Evolutionary conservation across 768 basidiomycete genomes (phyloP).

Genomic region (Leccinum arenicola): DNA sequence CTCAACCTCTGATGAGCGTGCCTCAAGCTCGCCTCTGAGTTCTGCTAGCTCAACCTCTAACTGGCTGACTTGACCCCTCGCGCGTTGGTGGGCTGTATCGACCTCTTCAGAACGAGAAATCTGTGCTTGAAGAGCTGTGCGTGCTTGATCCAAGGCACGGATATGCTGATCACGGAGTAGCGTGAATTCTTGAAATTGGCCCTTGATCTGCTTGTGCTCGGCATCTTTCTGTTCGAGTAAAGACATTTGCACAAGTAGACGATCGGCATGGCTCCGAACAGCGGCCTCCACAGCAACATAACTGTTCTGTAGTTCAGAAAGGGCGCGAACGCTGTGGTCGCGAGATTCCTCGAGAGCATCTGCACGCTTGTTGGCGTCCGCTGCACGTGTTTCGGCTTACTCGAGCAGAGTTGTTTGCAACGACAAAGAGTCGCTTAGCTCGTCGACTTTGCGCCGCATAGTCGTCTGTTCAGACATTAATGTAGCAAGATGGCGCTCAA

Average conservation of each 20-base stretch:
- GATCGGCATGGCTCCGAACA: constrained; percentile 75
- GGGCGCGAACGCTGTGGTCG: constrained; percentile 57
- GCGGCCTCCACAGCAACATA: constrained; percentile 57
- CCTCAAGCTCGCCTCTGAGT: constrained; percentile 77
- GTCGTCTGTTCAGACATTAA: constrained; percentile 60
- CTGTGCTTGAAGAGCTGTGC: constrained; percentile 70
- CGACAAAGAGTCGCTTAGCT: constrained; percentile 68
- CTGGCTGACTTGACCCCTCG: constrained; percentile 62
- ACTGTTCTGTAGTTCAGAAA: constrained; percentile 67
- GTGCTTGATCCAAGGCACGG: constrained; percentile 83
- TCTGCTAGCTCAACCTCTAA: constrained; percentile 79
- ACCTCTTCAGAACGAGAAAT: constrained; percentile 77
- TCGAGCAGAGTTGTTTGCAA: constrained; percentile 75
- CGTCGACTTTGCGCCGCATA: constrained; percentile 68
- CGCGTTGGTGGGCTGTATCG: constrained; percentile 67
- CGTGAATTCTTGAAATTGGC: constrained; percentile 69
- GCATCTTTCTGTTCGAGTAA: constrained; percentile 75
- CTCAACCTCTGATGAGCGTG: constrained; percentile 71
- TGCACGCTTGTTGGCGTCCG: constrained; percentile 72
- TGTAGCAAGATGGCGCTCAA: constrained; percentile 68
- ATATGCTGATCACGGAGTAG: constrained; percentile 80
- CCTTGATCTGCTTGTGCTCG: constrained; percentile 61
- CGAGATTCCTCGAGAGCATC: constrained; percentile 71
- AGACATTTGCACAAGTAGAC: constrained; percentile 70
- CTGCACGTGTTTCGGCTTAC: constrained; percentile 75